These are phyloP conservation scores for Termitomyces sp. DNA, from an alignment of 768 basidiomycete genomes.

Conservation along the genomic window DNA sequence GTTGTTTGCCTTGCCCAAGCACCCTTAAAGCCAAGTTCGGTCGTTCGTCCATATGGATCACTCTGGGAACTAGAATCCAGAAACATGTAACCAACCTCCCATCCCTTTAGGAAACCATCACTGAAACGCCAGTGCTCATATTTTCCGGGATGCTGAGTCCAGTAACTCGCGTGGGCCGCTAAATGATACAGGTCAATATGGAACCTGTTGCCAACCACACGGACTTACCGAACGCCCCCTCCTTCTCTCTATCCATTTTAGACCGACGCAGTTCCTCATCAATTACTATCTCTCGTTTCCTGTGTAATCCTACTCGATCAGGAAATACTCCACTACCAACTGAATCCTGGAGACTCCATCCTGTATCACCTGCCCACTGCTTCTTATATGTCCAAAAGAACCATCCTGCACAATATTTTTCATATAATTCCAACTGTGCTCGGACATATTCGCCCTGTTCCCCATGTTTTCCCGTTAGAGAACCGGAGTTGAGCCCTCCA, in stretches of 20 bases:
- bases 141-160: slow-evolving; percentile 44
- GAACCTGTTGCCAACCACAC: neutral
- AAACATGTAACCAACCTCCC: slow-evolving; percentile 66
- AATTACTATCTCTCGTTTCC: slow-evolving; percentile 16
- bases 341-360: slow-evolving; percentile 71
- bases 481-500: slow-evolving; percentile 64
- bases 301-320: slow-evolving; percentile 35
- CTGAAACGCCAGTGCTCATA: slow-evolving; percentile 67
- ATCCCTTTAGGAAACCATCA: slow-evolving; percentile 61
- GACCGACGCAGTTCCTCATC: slow-evolving; percentile 14
- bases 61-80: slow-evolving; percentile 23
- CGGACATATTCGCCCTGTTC: slow-evolving; percentile 44
- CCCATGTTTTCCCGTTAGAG: slow-evolving; percentile 32
- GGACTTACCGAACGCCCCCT: slow-evolving; percentile 25
- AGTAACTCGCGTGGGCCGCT: slow-evolving; percentile 35
- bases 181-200: slow-evolving; percentile 1
- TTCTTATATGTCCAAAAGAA: slow-evolving; percentile 89
- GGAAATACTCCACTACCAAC: slow-evolving; percentile 61
- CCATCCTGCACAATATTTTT: slow-evolving; percentile 61
- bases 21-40: slow-evolving; percentile 60
- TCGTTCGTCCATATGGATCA: slow-evolving; percentile 22
- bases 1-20: slow-evolving; percentile 49
- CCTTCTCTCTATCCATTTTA: slow-evolving; percentile 21
- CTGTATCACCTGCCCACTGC: slow-evolving; percentile 54
- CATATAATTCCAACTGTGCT: slow-evolving; percentile 64